Evolutionary conservation across 2,329 filamentous ascomycete species (phyloP).

Genomic region (Verticillium isaacii): DNA sequence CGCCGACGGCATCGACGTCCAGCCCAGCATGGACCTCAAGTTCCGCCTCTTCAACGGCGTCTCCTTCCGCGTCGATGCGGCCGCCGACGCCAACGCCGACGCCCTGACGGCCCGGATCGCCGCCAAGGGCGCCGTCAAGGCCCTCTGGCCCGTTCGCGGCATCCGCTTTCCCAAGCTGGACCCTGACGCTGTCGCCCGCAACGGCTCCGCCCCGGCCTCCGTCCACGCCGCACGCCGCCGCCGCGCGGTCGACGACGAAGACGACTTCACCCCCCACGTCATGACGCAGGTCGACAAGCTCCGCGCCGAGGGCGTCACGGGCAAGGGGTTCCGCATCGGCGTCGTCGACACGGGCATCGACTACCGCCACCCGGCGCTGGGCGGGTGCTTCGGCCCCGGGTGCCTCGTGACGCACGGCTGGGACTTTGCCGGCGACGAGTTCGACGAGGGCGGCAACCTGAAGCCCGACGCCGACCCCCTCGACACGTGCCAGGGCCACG

Average conservation of each 20-base stretch:
- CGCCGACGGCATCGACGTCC: conserved; percentile 10
- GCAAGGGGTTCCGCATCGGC: conserved; percentile 37
- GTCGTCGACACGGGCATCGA: conserved; percentile 38
- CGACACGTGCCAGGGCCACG: conserved; percentile 33
- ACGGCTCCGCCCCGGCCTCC: conserved; percentile 11
- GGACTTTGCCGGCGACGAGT: conserved; percentile 39
- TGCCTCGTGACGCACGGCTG: conserved; percentile 42
- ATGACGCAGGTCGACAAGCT: conserved; percentile 33
- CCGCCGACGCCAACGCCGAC: conserved; percentile 15
- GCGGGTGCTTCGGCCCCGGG: conserved; percentile 45
- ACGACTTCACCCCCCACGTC: conserved; percentile 17
- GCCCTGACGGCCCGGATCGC: conserved; percentile 16
- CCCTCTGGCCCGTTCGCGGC: conserved; percentile 22
- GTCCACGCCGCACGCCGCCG: conserved; percentile 2
- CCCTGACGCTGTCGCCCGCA: conserved; percentile 10
- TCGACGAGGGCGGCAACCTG: conserved; percentile 18
- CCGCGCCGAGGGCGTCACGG: conserved; percentile 37
- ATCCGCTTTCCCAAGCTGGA: conserved; percentile 13
- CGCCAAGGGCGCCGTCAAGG: conserved; percentile 18
- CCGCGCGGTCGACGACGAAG: conserved; percentile 4
- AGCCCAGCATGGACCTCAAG: conserved; percentile 16
- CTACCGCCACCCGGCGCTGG: conserved; percentile 45
- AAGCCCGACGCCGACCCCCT: conserved; percentile 34
- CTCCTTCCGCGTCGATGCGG: conserved; percentile 19
- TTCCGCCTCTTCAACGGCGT: conserved; percentile 19